Conservation (phyloP, 2,329 filamentous ascomycete genomes). For the Atkinsonella hypoxylon region DNA sequence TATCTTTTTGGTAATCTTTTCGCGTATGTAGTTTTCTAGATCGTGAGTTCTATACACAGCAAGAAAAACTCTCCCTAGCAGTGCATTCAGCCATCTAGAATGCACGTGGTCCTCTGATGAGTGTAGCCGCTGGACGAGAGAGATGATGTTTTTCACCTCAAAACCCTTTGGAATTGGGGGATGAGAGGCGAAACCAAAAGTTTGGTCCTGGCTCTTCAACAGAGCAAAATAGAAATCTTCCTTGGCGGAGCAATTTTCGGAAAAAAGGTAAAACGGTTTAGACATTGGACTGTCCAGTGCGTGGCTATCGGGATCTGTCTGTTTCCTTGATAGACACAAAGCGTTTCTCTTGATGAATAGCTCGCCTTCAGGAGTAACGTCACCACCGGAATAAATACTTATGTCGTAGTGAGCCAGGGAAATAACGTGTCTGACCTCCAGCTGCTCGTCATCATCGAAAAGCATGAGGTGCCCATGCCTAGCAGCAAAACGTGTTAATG, state of each 20-base stretch:
- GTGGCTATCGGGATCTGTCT: conserved; percentile 35
- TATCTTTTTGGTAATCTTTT: conserved; percentile 93
- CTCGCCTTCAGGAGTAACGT: conserved; percentile 75
- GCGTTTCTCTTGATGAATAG: conserved; percentile 93
- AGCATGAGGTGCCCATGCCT: conserved; percentile 95
- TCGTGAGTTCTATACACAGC: conserved; percentile 76
- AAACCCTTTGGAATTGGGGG: conserved; percentile 64
- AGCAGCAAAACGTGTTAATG: conserved; percentile 2
- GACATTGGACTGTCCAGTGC: conserved; percentile 46
- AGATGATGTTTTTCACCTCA: conserved; percentile 76
- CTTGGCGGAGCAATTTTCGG: conserved; percentile 89
- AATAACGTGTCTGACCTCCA: conserved; percentile 93
- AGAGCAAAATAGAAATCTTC: conserved; percentile 97
- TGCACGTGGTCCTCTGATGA: conserved; percentile 84
- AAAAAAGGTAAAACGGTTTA: conserved; percentile 88
- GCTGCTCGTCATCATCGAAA: conserved; percentile 88
- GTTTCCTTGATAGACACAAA: conserved; percentile 62
- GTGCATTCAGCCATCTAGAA: conserved; percentile 85
- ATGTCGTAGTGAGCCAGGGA: conserved; percentile 81
- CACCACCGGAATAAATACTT: conserved; percentile 71
- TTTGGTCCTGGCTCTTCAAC: conserved; percentile 69
- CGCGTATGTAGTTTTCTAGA: conserved; percentile 64
- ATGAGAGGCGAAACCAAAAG: conserved; percentile 37
- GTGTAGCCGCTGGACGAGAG: conserved; percentile 80
- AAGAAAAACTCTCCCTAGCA: conserved; percentile 80